Evolutionary conservation across 306 rosid genomes (phyloP), one percentile per base, ranked within the genome.

Genomic region (Herpetospermum pedunculosum): DNA sequence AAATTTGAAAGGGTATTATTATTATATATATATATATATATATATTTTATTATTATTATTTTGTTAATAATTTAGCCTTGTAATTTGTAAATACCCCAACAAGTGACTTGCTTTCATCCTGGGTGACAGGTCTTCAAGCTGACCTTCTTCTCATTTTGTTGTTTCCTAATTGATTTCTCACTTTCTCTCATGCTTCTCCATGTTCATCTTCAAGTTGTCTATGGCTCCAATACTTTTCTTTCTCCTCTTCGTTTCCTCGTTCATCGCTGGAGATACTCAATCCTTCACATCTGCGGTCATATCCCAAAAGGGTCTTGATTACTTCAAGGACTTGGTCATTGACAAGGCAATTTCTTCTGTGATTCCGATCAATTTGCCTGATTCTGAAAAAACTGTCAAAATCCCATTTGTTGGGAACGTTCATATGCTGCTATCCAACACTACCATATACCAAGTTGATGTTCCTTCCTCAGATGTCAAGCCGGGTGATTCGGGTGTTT

Each of bases 301-400:
- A 30, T 86, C 96, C 77, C 89, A 87, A 85, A 83, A 82, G 37
- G 97, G 97, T 38, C 88, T 94, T 44, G 85, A 88, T 87, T 91
- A 89, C 78, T 83, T 89, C 15, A 88, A 89, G 80, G 88, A 85
- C 28, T 77, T 91, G 82, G 88, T 91, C 49, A 80, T 84, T 10
- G 54, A 79, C 8, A 58, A 84, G 76, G 97, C 90, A 3, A 74
- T 91, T 75, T 91, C 95, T 49, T 89, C 96, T 3, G 60, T 91
- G 37, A 47, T 87, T 67, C 89, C 97, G 30, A 90, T 91, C 70
- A 79, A 76, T 26, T 77, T 94, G 71, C 90, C 92, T 21, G 47
- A 81, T n/a, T 86, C 87, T 76, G 83, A 87, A 54, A 85, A 85
- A 47, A 76, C 82, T 29, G 19, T 62, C 44, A 85, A 82, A 73